These are phyloP conservation scores for Cladosporium sp. DNA, from an alignment of 2,329 filamentous ascomycete genomes.

Conservation along the genomic window DNA sequence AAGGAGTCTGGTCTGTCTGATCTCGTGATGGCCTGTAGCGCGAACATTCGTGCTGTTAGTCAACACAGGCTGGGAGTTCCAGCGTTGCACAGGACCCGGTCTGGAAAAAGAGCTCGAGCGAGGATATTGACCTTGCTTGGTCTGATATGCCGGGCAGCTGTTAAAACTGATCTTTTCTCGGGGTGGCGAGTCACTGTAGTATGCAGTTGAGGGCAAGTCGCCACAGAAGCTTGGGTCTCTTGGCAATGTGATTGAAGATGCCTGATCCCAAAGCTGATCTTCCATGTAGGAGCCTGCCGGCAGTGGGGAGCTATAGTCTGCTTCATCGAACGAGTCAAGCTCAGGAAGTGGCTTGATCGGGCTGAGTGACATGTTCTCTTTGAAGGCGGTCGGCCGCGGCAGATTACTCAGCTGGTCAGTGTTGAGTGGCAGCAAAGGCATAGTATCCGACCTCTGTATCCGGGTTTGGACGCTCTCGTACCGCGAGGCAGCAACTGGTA, in stretches of 20 bases:
- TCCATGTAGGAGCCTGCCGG: conserved; percentile 18
- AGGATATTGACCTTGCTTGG: conserved; percentile 3
- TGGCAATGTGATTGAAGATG: neutral
- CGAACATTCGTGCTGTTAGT: conserved; percentile 22
- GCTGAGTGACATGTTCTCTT: conserved; percentile 31
- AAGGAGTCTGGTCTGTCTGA: conserved; percentile 29
- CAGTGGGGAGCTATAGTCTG: conserved; percentile 11
- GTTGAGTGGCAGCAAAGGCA: conserved; percentile 27
- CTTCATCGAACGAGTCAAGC: conserved; percentile 18
- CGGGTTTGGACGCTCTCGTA: conserved; percentile 15
- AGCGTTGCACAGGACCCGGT: conserved; percentile 23
- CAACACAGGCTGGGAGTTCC: conserved; percentile 31
- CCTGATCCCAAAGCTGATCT: conserved; percentile 11
- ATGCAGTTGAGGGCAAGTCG: neutral
- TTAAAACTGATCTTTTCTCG: conserved; percentile 13
- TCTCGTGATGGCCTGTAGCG: conserved; percentile 22
- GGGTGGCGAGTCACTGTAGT: neutral
- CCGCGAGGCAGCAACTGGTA: conserved; percentile 16
- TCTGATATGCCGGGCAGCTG: conserved; percentile 25
- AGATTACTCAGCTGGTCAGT: conserved; percentile 14
- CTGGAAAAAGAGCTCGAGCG: conserved; percentile 3
- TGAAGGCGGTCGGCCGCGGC: conserved; percentile 26
- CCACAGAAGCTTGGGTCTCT: conserved; percentile 6
- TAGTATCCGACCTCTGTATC: conserved; percentile 31
- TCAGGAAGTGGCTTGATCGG: conserved; percentile 24